Conservation (phyloP, 2,329 filamentous ascomycete species). For the Phaeosphaeriaceae sp. region DNA sequence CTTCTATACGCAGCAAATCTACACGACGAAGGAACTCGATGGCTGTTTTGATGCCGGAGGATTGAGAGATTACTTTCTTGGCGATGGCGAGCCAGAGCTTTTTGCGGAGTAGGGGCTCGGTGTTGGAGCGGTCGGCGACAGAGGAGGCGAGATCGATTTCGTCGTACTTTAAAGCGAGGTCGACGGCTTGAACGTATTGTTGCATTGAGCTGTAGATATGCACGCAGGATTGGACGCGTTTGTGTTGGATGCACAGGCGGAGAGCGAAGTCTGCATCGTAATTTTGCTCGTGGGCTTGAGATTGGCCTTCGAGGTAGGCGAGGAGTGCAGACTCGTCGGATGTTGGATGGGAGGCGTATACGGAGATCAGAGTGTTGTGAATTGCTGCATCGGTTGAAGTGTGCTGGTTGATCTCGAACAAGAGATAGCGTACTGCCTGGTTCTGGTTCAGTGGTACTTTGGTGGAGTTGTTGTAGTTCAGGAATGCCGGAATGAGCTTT, state of each 20-base stretch:
- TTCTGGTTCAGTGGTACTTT: conserved; percentile 74
- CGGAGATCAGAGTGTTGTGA: conserved; percentile 95
- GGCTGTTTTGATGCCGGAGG: conserved; percentile 81
- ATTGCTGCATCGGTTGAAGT: conserved; percentile 83
- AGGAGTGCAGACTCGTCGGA: conserved; percentile 85
- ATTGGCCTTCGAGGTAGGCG: conserved; percentile 89
- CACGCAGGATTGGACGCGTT: conserved; percentile 90
- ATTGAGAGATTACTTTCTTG: conserved; percentile 88
- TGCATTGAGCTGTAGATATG: conserved; percentile 98
- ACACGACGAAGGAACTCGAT: conserved; percentile 94
- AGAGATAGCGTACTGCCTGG: conserved; percentile 91
- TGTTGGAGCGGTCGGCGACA: conserved; percentile 85
- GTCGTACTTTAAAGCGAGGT: conserved; percentile 87
- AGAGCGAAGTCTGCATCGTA: conserved; percentile 98
- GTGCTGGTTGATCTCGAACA: conserved; percentile 89
- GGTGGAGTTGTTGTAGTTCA: conserved; percentile 88
- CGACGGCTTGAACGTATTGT: conserved; percentile 91
- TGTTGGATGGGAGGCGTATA: conserved; percentile 87
- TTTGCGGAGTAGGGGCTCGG: conserved; percentile 82
- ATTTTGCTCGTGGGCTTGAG: conserved; percentile 73
- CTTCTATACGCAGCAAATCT: conserved; percentile 91
- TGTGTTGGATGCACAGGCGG: conserved; percentile 91
- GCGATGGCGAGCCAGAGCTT: conserved; percentile 95
- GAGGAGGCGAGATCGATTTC: conserved; percentile 89
- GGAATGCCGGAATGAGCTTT: conserved; percentile 87